These are phyloP conservation scores for Magnusiomyces magnusii DNA, from an alignment of 1,139 yeast genomes.

Conservation along the genomic window DNA sequence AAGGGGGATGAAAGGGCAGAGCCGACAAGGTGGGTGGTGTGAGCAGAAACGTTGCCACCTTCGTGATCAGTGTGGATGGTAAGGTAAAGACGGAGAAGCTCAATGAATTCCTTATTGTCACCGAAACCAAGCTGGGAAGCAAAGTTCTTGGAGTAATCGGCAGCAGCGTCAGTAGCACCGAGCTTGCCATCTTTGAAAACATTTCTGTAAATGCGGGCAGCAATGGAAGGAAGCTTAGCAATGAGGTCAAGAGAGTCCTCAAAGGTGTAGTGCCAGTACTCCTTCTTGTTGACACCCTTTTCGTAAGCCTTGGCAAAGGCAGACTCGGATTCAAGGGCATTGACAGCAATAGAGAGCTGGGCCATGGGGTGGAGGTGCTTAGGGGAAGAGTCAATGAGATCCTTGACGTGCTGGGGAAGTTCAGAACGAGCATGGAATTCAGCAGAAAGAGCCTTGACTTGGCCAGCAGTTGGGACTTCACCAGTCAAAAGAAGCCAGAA, in stretches of 20 bases:
- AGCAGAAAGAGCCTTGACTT: slow-evolving; percentile 45
- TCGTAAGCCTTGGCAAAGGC: slow-evolving; percentile 58
- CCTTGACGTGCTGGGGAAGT: slow-evolving; percentile 48
- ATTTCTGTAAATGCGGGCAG: slow-evolving; percentile 60
- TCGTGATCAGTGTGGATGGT: slow-evolving; percentile 98
- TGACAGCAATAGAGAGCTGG: slow-evolving; percentile 58
- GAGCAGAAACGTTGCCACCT: slow-evolving; percentile 99
- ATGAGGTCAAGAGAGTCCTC: slow-evolving; percentile 58
- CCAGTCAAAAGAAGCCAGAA: slow-evolving; percentile 60
- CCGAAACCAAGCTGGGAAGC: slow-evolving; percentile 81
- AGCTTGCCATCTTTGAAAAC: slow-evolving; percentile 75
- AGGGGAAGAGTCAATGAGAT: slow-evolving; percentile 49
- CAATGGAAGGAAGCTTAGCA: slow-evolving; percentile 60
- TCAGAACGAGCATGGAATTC: slow-evolving; percentile 53
- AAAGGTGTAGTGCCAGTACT: slow-evolving; percentile 60
- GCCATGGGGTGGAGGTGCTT: slow-evolving; percentile 61
- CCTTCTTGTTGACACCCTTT: slow-evolving; percentile 56
- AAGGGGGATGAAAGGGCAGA: slow-evolving; percentile 93
- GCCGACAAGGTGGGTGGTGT: slow-evolving; percentile 96
- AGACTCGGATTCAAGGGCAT: slow-evolving; percentile 58
- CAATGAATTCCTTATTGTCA: slow-evolving; percentile 70
- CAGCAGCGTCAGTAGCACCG: slow-evolving; percentile 54
- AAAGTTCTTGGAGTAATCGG: slow-evolving; percentile 93
- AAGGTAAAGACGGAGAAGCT: slow-evolving; percentile 90
- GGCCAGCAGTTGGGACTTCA: slow-evolving; percentile 50